Percentiles rank a stretch among this genome's conserved stretches.
These are phyloP conservation scores for Monosporozyma aerobia DNA, from an alignment of 805 yeast species.

Conservation along the genomic window DNA sequence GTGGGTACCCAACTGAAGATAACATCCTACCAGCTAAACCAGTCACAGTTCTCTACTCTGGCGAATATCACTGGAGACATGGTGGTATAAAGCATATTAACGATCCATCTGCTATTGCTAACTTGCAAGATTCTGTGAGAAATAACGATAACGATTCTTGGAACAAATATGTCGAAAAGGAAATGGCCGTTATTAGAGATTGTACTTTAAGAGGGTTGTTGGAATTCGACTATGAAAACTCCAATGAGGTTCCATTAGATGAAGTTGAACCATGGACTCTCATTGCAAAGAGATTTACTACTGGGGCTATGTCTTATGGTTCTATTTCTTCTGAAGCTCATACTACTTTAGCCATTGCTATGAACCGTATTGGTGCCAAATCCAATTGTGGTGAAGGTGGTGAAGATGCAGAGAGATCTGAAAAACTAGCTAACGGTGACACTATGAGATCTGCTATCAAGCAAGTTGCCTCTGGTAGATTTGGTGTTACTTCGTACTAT, in stretches of 20 bases:
- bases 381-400: constrained; percentile 99
- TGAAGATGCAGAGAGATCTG: constrained; percentile 88
- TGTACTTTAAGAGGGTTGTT: constrained; percentile 92
- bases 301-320: constrained; percentile 99
- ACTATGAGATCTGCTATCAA: constrained; percentile 98
- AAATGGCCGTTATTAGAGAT: constrained; percentile 81
- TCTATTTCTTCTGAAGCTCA: constrained; percentile 98
- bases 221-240: constrained; percentile 72
- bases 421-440: constrained; percentile 76
- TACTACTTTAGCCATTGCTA: constrained; percentile 94
- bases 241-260: constrained; percentile 79
- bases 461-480: constrained; percentile 96
- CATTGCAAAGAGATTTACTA: constrained; percentile 90
- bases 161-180: constrained; percentile 80
- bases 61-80: constrained; percentile 98
- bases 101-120: constrained; percentile 91
- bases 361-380: constrained; percentile 96
- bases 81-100: constrained; percentile 96
- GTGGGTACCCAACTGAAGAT: constrained; percentile 76
- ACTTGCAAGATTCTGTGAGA: constrained; percentile 95
- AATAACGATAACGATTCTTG: constrained; percentile 92
- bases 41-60: constrained; percentile 35
- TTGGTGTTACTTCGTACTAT: constrained; percentile 94
- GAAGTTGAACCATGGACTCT: constrained; percentile 99
- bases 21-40: constrained; percentile 64